Evolutionary conservation across 1,139 yeast genomes (phyloP).

Genomic region (Pichia sp.): DNA sequence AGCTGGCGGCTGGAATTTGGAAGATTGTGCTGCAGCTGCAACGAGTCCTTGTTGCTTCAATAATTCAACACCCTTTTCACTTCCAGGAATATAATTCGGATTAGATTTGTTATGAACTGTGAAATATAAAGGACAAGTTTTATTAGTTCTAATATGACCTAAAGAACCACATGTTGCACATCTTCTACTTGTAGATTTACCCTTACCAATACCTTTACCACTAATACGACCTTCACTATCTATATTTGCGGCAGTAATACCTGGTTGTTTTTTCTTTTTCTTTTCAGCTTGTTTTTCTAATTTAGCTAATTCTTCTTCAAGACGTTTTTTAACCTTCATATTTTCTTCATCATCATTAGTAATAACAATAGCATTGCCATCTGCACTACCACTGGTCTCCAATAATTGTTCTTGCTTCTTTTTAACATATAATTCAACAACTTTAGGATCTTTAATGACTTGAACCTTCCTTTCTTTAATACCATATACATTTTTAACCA

Average conservation of each 20-base stretch:
- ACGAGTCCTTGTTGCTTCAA: constrained; percentile 9
- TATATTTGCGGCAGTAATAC: constrained; percentile 46
- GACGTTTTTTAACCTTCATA: constrained; percentile 65
- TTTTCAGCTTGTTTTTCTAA: constrained; percentile 70
- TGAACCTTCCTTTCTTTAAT: constrained; percentile 79
- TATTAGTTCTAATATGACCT: constrained; percentile 90
- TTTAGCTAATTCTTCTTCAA: constrained; percentile 81
- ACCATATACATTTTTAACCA: constrained; percentile 79
- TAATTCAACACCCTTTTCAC: constrained; percentile 22
- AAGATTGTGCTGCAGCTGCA: background rate
- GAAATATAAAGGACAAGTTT: constrained; percentile 77
- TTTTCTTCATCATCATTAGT: constrained; percentile 85
- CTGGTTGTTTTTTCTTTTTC: constrained; percentile 32
- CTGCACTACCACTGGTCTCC: constrained; percentile 44
- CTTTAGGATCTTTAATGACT: constrained; percentile 73
- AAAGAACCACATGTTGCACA: constrained; percentile 94
- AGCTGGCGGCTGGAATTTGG: background rate
- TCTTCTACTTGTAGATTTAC: constrained; percentile 73
- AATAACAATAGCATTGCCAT: constrained; percentile 59
- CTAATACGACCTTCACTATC: constrained; percentile 36
- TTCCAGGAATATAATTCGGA: constrained; percentile 29
- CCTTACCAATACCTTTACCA: constrained; percentile 65
- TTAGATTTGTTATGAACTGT: constrained; percentile 30
- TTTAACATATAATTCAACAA: constrained; percentile 78
- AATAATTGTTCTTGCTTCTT: constrained; percentile 57